These are phyloP conservation scores for Phytopythium chamaehyphon DNA, from an alignment of 352 stramenopile species.

Conservation along the genomic window DNA sequence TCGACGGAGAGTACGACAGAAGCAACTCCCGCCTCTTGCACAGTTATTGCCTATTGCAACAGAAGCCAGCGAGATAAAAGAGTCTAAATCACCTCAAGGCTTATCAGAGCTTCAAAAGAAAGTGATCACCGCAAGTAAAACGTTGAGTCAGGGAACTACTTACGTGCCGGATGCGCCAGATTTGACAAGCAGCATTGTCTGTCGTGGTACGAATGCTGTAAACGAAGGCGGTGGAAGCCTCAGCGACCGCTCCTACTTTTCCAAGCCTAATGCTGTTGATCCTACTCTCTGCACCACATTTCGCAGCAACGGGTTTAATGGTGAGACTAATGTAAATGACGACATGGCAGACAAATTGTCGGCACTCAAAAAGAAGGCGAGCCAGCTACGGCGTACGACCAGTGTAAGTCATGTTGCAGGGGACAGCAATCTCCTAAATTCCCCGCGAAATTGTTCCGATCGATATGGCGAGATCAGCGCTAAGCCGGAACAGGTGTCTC, in stretches of 20 bases:
- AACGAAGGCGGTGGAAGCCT: slow-evolving; percentile 14
- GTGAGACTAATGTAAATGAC: slow-evolving; percentile 4
- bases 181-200: too few species aligned
- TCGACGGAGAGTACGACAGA: slow-evolving; percentile 26
- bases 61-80: not conserved
- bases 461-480: not conserved
- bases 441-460: not conserved
- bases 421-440: not conserved
- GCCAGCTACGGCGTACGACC: slow-evolving; percentile 36
- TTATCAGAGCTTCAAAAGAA: slow-evolving; percentile 39
- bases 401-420: slow-evolving; percentile 28
- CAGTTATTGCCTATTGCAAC: not conserved
- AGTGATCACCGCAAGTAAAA: slow-evolving; percentile 1
- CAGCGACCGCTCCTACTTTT: slow-evolving; percentile 46
- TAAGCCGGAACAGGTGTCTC: not conserved
- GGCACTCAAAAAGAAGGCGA: slow-evolving; percentile 57
- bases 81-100: slow-evolving; percentile 28
- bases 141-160: too few species aligned
- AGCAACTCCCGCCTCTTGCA: slow-evolving; percentile 17
- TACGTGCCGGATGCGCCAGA: too few species aligned
- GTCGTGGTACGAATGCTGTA: not conserved
- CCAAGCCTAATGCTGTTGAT: not conserved
- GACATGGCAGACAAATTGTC: slow-evolving; percentile 49
- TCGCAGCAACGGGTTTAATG: not conserved
- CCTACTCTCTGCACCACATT: not conserved